Evolutionary conservation across 2,329 filamentous ascomycete species (phyloP).

Genomic region (Hymenoscyphus scutula): DNA sequence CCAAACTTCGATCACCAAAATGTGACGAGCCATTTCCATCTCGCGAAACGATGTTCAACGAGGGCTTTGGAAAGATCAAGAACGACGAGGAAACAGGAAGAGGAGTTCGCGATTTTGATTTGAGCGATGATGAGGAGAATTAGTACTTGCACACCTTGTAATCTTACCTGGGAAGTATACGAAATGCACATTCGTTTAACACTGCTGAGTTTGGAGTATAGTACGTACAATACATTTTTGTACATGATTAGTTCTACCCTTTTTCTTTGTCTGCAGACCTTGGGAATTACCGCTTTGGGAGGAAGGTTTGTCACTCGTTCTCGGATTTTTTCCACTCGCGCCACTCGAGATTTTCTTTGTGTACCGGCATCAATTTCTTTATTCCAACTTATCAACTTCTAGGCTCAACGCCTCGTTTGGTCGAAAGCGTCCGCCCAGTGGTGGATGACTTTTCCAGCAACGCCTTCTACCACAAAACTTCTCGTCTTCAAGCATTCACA

Average conservation of each 20-base stretch:
- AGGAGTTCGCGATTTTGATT: conserved; percentile 23
- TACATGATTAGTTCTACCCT: not conserved
- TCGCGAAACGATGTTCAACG: conserved; percentile 30
- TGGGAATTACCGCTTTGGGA: not conserved
- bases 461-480: not conserved
- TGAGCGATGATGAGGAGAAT: conserved; percentile 27
- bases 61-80: conserved; percentile 36
- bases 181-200: not conserved
- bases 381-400: not conserved
- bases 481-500: no score
- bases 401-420: not conserved
- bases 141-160: conserved; percentile 4
- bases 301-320: not conserved
- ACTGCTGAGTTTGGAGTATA: not conserved
- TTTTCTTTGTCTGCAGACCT: not conserved
- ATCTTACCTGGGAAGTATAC: not conserved
- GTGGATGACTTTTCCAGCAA: not conserved
- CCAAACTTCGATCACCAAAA: conserved; percentile 48
- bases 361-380: not conserved
- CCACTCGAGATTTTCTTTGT: conserved; percentile 10
- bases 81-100: conserved; percentile 33
- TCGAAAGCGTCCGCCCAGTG: not conserved
- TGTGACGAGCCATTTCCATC: conserved; percentile 58
- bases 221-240: not conserved
- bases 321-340: not conserved